phyloP scores from a whole-genome alignment of 2,329 filamentous ascomycete genomes.

The Verticillium alfalfae region DNA sequence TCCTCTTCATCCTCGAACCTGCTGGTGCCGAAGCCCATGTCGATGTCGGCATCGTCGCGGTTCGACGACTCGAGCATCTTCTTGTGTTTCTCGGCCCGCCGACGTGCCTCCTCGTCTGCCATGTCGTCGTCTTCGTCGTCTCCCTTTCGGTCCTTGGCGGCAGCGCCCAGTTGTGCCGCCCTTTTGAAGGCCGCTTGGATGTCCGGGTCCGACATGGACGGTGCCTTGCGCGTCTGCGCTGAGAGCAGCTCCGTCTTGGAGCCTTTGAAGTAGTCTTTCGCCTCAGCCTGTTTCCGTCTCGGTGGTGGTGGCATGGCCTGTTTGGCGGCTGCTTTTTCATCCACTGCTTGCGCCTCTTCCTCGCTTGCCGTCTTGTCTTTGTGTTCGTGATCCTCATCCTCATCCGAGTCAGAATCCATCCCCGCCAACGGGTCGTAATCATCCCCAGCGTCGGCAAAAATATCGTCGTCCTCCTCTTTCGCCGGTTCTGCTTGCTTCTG shows the following conservation, averaged over 20 bases:
- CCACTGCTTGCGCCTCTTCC: slow-evolving; percentile 13
- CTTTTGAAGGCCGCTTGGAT: slow-evolving; percentile 82
- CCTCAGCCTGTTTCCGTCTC: slow-evolving; percentile 29
- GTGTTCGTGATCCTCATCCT: slow-evolving; percentile 38
- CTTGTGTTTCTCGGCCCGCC: slow-evolving; percentile 63
- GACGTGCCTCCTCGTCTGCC: slow-evolving; percentile 38
- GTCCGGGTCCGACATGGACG: slow-evolving; percentile 66
- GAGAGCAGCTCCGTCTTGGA: slow-evolving; percentile 49
- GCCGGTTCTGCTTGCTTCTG: slow-evolving; percentile 37
- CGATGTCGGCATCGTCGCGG: slow-evolving; percentile 84
- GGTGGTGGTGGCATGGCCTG: slow-evolving; percentile 41
- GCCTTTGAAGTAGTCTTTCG: slow-evolving; percentile 59
- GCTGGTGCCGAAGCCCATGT: slow-evolving; percentile 89
- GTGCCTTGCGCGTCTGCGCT: slow-evolving; percentile 42
- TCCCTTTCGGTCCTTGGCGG: slow-evolving; percentile 25
- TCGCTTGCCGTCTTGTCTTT: slow-evolving; percentile 29
- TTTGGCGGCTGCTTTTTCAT: slow-evolving; percentile 13
- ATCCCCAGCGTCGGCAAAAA: slow-evolving; percentile 60
- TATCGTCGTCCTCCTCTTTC: slow-evolving; percentile 54
- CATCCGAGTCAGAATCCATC: slow-evolving; percentile 37
- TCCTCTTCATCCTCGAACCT: slow-evolving; percentile 86
- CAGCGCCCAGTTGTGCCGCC: slow-evolving; percentile 61
- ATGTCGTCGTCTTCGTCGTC: slow-evolving; percentile 30
- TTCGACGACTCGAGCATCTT: slow-evolving; percentile 69
- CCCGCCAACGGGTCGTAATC: slow-evolving; percentile 64